Percentiles rank a stretch among this genome's conserved stretches.
phyloP scores from a whole-genome alignment of 2,329 filamentous ascomycete species.

The Diaporthe eres region DNA sequence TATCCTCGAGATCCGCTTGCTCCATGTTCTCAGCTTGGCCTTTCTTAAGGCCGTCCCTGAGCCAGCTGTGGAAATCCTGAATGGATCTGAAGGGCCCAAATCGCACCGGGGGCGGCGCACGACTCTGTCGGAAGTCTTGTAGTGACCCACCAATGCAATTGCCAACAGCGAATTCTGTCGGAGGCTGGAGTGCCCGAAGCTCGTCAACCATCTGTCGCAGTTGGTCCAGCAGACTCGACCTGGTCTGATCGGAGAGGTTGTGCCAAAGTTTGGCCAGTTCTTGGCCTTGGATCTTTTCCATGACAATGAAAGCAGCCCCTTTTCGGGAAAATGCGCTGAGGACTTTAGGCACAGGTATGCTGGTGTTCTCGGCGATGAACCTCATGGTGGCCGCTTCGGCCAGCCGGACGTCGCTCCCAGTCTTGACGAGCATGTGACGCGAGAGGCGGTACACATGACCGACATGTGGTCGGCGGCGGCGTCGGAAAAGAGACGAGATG shows the following conservation, averaged over 20 bases:
- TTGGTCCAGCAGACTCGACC: neutral
- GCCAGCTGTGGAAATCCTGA: constrained; percentile 7
- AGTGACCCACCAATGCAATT: neutral
- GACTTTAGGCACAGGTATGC: neutral
- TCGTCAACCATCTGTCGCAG: neutral
- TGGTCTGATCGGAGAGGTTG: neutral
- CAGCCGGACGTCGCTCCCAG: neutral
- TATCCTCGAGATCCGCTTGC: neutral
- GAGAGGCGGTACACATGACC: neutral
- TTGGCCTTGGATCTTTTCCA: neutral
- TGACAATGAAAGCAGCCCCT: neutral
- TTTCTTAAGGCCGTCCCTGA: neutral
- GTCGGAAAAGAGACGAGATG: neutral
- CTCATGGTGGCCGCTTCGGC: constrained; percentile 2
- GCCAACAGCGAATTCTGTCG: neutral
- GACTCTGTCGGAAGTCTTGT: constrained; percentile 10
- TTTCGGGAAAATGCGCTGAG: neutral
- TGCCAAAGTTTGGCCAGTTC: neutral
- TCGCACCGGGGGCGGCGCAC: neutral
- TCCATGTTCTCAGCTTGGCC: neutral
- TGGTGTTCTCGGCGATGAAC: neutral
- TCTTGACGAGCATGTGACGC: neutral
- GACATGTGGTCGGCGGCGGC: neutral
- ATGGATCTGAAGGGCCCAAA: constrained; percentile 4
- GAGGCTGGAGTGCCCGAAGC: neutral